Evolutionary conservation across 129 eudicot genomes (phyloP), one percentile per base, ranked within the genome.

Genomic region (Helichrysum umbraculigerum): DNA sequence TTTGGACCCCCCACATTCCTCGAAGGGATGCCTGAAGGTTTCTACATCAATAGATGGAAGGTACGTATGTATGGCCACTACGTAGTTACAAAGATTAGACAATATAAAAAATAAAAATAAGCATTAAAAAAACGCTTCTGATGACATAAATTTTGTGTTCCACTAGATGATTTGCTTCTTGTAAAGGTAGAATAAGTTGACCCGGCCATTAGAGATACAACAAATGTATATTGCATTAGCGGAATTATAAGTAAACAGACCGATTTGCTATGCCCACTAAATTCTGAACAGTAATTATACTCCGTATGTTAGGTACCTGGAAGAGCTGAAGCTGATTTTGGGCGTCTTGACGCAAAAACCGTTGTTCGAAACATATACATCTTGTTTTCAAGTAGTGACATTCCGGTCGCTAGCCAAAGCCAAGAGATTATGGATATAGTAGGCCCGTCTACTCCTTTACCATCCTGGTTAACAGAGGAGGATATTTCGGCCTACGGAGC

Each of bases 31-130:
- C 89, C 89, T 16, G 79, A 86, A 78, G 92, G 92, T 7, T 85
- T 88, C 81, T 85, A 83, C 51, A 41, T 85, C 52, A 54, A 74
- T 42, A 81, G 92, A 75, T 88, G 92, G 92, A 58, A 74, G 89
- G 92, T 63, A 74, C 60, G 67, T 66, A 32, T 32, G 1, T 32
- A 32, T 32, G 4, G 34, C 34, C 28, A 1, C 28, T 25, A 25
- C 21, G 59, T 15, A 42, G 11, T 16, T 19, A 56, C 1, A 39
- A 54, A 59, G 32, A 59, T 59, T 22, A 59, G 50, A 35, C 50
- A 42, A 2, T 42, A 1, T 42, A 11, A 44, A 44, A 11, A 44
- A 4, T 11, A 25, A 25, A 25, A 25, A 0, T 11, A 42, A 11
- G 52, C 52, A 44, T 11, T 12, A 44, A 44, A 44, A 25, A 25